Base-by-base conservation (phyloP, 2,329 filamentous ascomycete genomes). In the Fusarium fracticaudum region DNA sequence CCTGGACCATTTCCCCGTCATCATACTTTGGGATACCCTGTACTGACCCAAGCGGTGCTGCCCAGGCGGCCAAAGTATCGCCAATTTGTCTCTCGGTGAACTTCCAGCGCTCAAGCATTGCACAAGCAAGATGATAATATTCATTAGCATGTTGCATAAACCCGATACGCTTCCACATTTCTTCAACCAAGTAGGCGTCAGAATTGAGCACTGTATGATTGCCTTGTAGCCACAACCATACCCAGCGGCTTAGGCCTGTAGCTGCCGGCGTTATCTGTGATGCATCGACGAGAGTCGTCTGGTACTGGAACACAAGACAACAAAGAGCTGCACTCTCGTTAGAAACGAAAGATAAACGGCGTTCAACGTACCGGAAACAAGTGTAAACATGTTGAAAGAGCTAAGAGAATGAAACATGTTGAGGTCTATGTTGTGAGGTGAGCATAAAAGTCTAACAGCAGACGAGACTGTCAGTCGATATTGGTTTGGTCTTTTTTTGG, bases 331-430 rank as follows among this genome's bases (percentile, higher is more conserved):
- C 1, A n/a, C 9, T 7, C 4, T 17, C 13, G 15, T 37, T 5
- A 58, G 40, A 43, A 12, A 22, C 14, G 24, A 18, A 41, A 43
- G 18, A 20, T 7, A 17, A 6, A 57, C 22, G 31, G 11, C 4
- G 29, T 7, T 35, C 4, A 17, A 24, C 40, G 2, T 45, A 59
- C 55, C 41, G 1, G 55, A 47, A 2, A 59, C 12, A 17, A 59
- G 29, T 5, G 41, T 59, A 5, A 59, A 59, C 55, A 59, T 59
- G 8, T 59, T 59, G n/a, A 59, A 59, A 3, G 55, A 47, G 18
- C 41, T 59, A 15, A 47, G 41, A 5, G 18, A 7, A 2, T 13
- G 10, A 2, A 59, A 59, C 2, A 59, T 29, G 9, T 15, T 8
- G 7, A 47, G 14, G 24, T 59, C 37, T 3, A 59, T 0, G 6